A percentile compares a stretch with the other conserved stretches of the same genome.
Evolutionary conservation across 2,329 filamentous ascomycete genomes (phyloP).

Genomic region (Diaporthe sp.): DNA sequence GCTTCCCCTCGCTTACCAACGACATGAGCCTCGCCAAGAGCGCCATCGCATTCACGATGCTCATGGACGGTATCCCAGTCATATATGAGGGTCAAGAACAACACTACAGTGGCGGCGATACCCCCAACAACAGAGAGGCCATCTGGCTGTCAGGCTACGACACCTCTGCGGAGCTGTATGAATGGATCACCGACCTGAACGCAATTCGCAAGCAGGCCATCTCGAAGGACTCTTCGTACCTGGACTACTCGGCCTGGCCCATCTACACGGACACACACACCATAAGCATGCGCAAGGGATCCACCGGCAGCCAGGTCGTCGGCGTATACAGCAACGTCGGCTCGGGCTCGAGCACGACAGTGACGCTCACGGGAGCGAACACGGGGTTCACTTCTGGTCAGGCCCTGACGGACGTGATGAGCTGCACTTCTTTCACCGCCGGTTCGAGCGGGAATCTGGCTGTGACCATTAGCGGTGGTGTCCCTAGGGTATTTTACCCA

Average conservation of each 20-base stretch:
- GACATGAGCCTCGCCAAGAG: slow-evolving; percentile 65
- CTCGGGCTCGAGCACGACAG: slow-evolving; percentile 45
- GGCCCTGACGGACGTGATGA: slow-evolving; percentile 55
- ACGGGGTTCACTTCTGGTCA: slow-evolving; percentile 53
- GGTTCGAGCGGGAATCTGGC: slow-evolving; percentile 57
- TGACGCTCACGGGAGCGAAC: slow-evolving; percentile 50
- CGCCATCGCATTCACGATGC: slow-evolving; percentile 65
- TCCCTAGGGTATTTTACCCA: slow-evolving; percentile 58
- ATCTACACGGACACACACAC: slow-evolving; percentile 55
- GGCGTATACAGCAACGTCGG: slow-evolving; percentile 57
- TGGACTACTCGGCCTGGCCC: slow-evolving; percentile 53
- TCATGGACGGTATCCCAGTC: slow-evolving; percentile 69
- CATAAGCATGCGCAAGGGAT: slow-evolving; percentile 62
- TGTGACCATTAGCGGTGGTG: slow-evolving; percentile 56
- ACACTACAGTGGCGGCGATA: slow-evolving; percentile 57
- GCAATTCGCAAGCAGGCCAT: slow-evolving; percentile 61
- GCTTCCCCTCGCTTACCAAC: slow-evolving; percentile 58
- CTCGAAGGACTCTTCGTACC: slow-evolving; percentile 51
- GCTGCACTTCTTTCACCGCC: slow-evolving; percentile 57
- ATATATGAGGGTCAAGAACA: slow-evolving; percentile 72
- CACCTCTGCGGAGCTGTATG: slow-evolving; percentile 58
- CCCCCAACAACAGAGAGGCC: slow-evolving; percentile 62
- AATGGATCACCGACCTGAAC: slow-evolving; percentile 61
- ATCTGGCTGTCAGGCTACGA: slow-evolving; percentile 62
- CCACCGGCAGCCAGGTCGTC: slow-evolving; percentile 51